Evolutionary conservation across 2,329 filamentous ascomycete genomes (phyloP).

Genomic region (Diaporthe australafricana): DNA sequence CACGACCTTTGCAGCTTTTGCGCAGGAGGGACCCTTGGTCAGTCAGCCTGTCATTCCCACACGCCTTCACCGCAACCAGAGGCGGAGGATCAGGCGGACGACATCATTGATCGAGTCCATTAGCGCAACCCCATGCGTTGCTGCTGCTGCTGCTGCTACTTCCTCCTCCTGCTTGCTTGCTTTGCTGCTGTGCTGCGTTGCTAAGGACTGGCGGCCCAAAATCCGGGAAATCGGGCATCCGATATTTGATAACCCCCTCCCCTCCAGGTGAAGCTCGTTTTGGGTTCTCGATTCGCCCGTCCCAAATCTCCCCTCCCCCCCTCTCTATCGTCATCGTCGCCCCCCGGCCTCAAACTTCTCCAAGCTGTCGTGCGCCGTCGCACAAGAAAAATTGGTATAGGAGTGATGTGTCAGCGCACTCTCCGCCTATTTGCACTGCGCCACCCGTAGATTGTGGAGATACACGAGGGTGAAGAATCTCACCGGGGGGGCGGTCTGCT

Average conservation of each 20-base stretch:
- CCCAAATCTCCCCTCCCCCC: not conserved
- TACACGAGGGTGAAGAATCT: not conserved
- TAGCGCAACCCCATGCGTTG: slow-evolving; percentile 1
- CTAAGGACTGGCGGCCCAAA: slow-evolving; percentile 6
- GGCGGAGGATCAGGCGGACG: not conserved
- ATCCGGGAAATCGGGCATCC: slow-evolving; percentile 24
- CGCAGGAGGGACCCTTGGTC: slow-evolving; percentile 17
- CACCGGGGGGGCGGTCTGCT: not conserved
- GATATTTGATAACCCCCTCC: not conserved
- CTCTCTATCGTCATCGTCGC: slow-evolving; percentile 10
- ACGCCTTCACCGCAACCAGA: slow-evolving; percentile 26
- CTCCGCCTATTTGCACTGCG: slow-evolving; percentile 1
- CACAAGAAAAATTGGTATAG: not conserved
- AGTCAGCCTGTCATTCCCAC: slow-evolving; percentile 12
- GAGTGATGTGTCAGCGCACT: slow-evolving; percentile 4
- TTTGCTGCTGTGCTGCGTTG: slow-evolving; percentile 25
- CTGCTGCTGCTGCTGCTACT: slow-evolving; percentile 16
- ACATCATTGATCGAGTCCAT: slow-evolving; percentile 23
- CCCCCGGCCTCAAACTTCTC: slow-evolving; percentile 21
- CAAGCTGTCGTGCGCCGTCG: slow-evolving; percentile 28
- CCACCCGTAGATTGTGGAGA: slow-evolving; percentile 19
- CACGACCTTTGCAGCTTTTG: slow-evolving; percentile 15
- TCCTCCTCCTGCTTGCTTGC: not conserved
- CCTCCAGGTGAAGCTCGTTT: not conserved
- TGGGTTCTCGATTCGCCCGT: not conserved